A percentile compares a stretch with the other conserved stretches of the same genome.
Evolutionary conservation across 352 stramenopile genomes (phyloP).

Genomic region (Phytophthora sp.): DNA sequence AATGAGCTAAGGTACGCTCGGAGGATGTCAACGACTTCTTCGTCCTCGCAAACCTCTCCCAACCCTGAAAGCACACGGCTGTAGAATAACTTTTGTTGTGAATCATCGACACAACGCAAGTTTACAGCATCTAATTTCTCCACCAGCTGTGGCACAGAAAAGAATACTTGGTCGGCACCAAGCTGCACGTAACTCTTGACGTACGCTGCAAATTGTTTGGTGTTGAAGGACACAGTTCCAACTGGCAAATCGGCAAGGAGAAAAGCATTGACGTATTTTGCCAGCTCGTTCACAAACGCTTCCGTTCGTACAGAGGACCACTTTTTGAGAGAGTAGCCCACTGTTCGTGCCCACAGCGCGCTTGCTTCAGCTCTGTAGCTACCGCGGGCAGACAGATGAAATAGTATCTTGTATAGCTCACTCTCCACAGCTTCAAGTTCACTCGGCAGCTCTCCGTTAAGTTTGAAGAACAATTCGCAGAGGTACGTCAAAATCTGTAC

Average conservation of each 20-base stretch:
- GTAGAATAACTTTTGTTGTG: conserved; percentile 38
- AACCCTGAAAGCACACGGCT: conserved; percentile 60
- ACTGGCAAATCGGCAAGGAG: conserved; percentile 36
- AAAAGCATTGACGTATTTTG: conserved; percentile 58
- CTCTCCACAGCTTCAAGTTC: conserved; percentile 64
- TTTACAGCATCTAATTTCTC: conserved; percentile 63
- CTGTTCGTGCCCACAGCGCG: conserved; percentile 53
- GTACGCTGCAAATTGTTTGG: conserved; percentile 56
- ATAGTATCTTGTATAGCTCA: conserved; percentile 61
- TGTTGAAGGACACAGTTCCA: conserved; percentile 44
- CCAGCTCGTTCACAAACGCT: conserved; percentile 53
- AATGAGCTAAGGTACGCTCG: conserved; percentile 51
- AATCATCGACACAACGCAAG: conserved; percentile 30
- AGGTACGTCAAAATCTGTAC: conserved; percentile 70
- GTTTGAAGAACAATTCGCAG: conserved; percentile 59
- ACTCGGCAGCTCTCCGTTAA: conserved; percentile 41
- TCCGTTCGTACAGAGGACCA: conserved; percentile 47
- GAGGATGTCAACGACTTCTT: conserved; percentile 41
- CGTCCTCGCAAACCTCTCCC: conserved; percentile 65
- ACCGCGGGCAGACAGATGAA: conserved; percentile 62
- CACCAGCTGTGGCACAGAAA: conserved; percentile 43
- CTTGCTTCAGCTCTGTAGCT: conserved; percentile 56
- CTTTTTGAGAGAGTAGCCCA: conserved; percentile 38
- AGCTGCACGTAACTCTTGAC: conserved; percentile 59
- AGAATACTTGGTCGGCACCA: conserved; percentile 33